phyloP scores from a whole-genome alignment of 2,329 filamentous ascomycete species.

The Stromatinia cepivora region DNA sequence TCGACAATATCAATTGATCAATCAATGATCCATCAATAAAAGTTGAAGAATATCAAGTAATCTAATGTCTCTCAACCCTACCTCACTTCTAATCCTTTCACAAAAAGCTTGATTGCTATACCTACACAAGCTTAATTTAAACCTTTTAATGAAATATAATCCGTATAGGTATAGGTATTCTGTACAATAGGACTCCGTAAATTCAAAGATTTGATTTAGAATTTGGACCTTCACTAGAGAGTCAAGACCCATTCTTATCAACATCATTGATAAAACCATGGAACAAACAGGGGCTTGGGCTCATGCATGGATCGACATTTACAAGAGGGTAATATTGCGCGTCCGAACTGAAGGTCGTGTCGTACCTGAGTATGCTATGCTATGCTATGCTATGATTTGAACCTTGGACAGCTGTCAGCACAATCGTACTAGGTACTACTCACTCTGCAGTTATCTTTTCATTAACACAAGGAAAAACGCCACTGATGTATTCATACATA shows the following conservation, averaged over 20 bases:
- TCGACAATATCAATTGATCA: background rate
- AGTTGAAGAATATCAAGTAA: background rate
- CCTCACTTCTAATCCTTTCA: background rate
- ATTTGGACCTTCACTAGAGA: no score
- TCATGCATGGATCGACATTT: background rate
- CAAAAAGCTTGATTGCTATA: conserved; percentile 1
- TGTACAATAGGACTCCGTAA: background rate
- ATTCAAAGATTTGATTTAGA: background rate
- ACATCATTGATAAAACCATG: conserved; percentile 9
- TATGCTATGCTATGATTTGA: no score
- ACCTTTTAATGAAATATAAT: background rate
- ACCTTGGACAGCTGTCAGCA: no score
- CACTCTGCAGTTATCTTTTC: background rate
- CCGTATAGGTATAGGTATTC: background rate
- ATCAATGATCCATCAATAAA: background rate
- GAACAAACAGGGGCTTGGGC: background rate
- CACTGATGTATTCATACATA: conserved; percentile 2
- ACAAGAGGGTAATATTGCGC: background rate
- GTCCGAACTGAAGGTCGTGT: no score
- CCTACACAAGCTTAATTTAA: background rate
- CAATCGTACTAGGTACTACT: background rate
- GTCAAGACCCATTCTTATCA: conserved; percentile 4
- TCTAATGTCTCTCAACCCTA: background rate
- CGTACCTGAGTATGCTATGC: no score
- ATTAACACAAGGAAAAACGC: background rate